phyloP scores from a whole-genome alignment of 306 rosid species.

The Canavalia ensiformis region DNA sequence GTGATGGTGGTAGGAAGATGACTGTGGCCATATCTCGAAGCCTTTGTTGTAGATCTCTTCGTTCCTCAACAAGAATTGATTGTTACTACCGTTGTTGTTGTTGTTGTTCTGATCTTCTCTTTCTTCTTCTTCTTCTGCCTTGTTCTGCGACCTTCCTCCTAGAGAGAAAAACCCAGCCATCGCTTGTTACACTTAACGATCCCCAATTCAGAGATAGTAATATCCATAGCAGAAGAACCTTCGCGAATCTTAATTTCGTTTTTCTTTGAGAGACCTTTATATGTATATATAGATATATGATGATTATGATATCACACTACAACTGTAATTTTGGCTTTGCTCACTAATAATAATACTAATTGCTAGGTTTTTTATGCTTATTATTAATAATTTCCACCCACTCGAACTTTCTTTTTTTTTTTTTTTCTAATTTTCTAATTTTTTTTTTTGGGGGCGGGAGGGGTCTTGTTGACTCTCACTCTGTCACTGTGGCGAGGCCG shows the following conservation, averaged over 20 bases:
- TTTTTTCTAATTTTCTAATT: background rate
- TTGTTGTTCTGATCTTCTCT: constrained; percentile 26
- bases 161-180: constrained; percentile 95
- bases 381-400: constrained; percentile 56
- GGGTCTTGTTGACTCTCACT: constrained; percentile 32
- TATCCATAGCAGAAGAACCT: constrained; percentile 78
- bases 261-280: constrained; percentile 2
- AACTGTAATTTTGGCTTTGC: constrained; percentile 41
- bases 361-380: constrained; percentile 3
- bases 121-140: constrained; percentile 45
- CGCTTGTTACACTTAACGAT: constrained; percentile 59
- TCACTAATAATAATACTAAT: background rate
- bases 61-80: constrained; percentile 63
- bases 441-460: background rate
- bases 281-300: too few species aligned
- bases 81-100: constrained; percentile 40
- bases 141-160: constrained; percentile 63
- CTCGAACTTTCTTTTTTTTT: constrained; percentile 3
- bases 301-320: background rate
- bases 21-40: constrained; percentile 92
- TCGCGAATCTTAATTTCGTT: constrained; percentile 51
- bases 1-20: constrained; percentile 53
- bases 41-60: constrained; percentile 85
- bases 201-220: constrained; percentile 62
- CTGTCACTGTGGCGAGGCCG: constrained; percentile 33